phyloP scores from a whole-genome alignment of 257 asterid genomes.

The Solanum chilense region DNA sequence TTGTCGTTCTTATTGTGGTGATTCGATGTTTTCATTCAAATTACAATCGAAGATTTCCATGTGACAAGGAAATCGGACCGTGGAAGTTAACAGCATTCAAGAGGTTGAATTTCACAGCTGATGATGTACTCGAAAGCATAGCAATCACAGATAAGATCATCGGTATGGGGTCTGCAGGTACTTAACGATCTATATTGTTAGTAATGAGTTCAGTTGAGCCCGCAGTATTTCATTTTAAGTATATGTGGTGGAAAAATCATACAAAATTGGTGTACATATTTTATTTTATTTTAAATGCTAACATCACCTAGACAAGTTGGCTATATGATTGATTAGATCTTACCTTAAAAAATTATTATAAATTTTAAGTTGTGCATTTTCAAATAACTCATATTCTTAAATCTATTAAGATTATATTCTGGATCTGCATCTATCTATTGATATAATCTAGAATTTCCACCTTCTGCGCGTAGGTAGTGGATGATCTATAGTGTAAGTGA shows the following conservation, averaged over 20 bases:
- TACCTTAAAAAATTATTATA: not conserved
- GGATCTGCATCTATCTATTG: not conserved
- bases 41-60: conserved; percentile 27
- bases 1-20: conserved; percentile 43
- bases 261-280: not conserved
- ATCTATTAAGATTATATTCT: not conserved
- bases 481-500: not conserved
- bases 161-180: conserved; percentile 83
- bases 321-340: not conserved
- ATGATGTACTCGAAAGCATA: conserved; percentile 57
- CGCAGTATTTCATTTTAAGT: not conserved
- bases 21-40: conserved; percentile 41
- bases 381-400: not conserved
- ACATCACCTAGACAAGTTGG: not conserved
- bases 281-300: not conserved
- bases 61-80: conserved; percentile 37
- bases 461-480: not conserved
- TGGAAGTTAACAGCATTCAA: conserved; percentile 92
- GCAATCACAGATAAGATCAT: conserved; percentile 42
- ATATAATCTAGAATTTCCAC: not conserved
- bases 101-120: conserved; percentile 64
- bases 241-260: not conserved
- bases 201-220: not conserved
- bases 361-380: not conserved
- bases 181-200: not conserved